Conservation (phyloP, 257 asterid species). For the Solanum rostratum region DNA sequence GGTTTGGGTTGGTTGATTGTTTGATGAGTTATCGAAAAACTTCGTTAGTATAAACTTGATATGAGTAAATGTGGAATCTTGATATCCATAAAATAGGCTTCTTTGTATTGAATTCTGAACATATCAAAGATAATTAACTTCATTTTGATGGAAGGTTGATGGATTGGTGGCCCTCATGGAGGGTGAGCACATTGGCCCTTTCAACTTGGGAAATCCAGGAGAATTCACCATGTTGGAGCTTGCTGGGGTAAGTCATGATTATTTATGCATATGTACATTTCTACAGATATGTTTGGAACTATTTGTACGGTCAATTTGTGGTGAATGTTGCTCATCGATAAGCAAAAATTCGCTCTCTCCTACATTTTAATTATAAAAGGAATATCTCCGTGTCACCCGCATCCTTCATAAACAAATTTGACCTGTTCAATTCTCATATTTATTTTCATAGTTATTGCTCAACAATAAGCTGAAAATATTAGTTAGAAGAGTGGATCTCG, state of each 20-base stretch:
- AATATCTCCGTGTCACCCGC: background rate
- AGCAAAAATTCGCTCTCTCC: background rate
- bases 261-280: background rate
- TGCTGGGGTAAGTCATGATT: conserved; percentile 25
- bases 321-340: background rate
- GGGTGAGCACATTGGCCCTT: conserved; percentile 47
- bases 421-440: background rate
- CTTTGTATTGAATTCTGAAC: background rate
- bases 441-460: background rate
- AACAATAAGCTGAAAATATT: background rate
- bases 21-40: background rate
- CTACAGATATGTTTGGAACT: background rate
- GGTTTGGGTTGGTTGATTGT: background rate
- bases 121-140: background rate
- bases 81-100: background rate
- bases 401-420: background rate
- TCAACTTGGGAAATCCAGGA: conserved; percentile 49
- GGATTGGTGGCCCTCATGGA: conserved; percentile 46
- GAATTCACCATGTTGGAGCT: conserved; percentile 50
- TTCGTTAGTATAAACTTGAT: background rate
- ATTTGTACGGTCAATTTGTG: background rate
- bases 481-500: background rate
- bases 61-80: background rate
- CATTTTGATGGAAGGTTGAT: conserved; percentile 22
- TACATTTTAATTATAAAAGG: background rate